Conservation (phyloP, 2,329 filamentous ascomycete genomes). For the Penicillium nordicum region DNA sequence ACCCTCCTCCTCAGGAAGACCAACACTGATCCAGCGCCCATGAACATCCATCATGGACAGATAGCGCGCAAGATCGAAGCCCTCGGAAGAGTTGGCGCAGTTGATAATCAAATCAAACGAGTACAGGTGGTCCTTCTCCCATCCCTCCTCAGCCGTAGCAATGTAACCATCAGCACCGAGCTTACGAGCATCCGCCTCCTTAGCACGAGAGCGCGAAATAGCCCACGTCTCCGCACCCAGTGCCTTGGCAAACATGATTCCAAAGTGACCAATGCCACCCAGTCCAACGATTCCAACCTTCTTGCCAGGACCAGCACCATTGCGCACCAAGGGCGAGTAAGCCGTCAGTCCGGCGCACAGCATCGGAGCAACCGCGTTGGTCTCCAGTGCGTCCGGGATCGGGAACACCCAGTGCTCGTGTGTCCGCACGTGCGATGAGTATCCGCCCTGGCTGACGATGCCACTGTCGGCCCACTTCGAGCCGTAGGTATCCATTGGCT, state of each 20-base stretch:
- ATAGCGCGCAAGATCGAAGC: slow-evolving; percentile 61
- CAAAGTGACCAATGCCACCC: slow-evolving; percentile 70
- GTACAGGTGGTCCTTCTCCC: slow-evolving; percentile 54
- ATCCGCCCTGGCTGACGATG: slow-evolving; percentile 65
- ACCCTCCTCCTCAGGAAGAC: slow-evolving; percentile 72
- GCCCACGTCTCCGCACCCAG: slow-evolving; percentile 61
- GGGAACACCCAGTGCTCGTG: slow-evolving; percentile 70
- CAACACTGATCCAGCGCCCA: slow-evolving; percentile 75
- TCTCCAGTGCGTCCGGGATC: slow-evolving; percentile 68
- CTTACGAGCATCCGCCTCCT: slow-evolving; percentile 59
- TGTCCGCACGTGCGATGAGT: slow-evolving; percentile 64
- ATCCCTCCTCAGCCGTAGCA: slow-evolving; percentile 55
- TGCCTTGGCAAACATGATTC: slow-evolving; percentile 66
- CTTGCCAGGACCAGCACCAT: slow-evolving; percentile 67
- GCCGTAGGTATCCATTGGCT: slow-evolving; percentile 51
- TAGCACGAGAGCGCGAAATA: slow-evolving; percentile 57
- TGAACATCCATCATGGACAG: slow-evolving; percentile 77
- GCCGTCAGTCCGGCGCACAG: slow-evolving; percentile 80
- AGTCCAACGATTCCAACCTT: slow-evolving; percentile 43
- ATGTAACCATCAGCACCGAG: slow-evolving; percentile 62
- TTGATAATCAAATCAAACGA: slow-evolving; percentile 66
- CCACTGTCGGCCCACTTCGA: slow-evolving; percentile 57
- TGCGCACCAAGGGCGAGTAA: slow-evolving; percentile 72
- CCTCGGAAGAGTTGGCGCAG: slow-evolving; percentile 71
- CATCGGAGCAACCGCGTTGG: slow-evolving; percentile 67